Base-by-base conservation (phyloP, 2,329 filamentous ascomycete species). In the Alternaria longipes region DNA sequence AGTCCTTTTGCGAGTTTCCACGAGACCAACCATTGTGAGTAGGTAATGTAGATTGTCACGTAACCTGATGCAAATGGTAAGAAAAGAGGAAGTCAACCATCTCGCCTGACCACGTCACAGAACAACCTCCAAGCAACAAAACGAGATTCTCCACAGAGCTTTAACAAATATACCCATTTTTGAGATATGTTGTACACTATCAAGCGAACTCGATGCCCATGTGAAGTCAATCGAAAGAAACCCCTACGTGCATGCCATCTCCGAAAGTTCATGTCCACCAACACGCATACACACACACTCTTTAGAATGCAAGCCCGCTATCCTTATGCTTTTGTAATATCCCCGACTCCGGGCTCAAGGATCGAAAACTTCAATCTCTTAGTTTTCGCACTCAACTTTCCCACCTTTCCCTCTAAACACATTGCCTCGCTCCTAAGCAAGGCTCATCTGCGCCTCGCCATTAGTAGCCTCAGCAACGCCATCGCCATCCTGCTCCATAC, bases 391-490 rank as follows among this genome's bases (percentile, higher is more conserved):
- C 4, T 12, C 12, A 32, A 32, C 30, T 5, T 5, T 8, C 16
- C 8, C 12, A 30, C 32, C 28, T 12, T 50, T 42, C 24, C n/a
- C 6, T 30, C 22, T 38, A 0, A 22, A 20, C 16, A 28, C 9
- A 14, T 54, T 16, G 32, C 32, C 28, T 12, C 9, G 22, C 16
- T 30, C 20, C 26, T 58, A 67, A 26, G 56, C 38, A 38, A 63
- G 56, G 26, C 62, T 63, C 61, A 72, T 66, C 51, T 69, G 58
- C 28, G 64, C 70, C 50, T 74, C 74, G 7, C 68, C 72, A 26
- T 77, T 71, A 1, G 68, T 69, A 4, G 65, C 69, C 40, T 70
- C 72, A 1, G 26, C 59, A 20, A 62, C 63, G 7, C 62, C 72
- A 20, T 74, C 65, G 14, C 56, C 68, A 12, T 69, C 68, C 36